Conservation (phyloP, 345 rosid species). For the Mallotus nudiflorus region DNA sequence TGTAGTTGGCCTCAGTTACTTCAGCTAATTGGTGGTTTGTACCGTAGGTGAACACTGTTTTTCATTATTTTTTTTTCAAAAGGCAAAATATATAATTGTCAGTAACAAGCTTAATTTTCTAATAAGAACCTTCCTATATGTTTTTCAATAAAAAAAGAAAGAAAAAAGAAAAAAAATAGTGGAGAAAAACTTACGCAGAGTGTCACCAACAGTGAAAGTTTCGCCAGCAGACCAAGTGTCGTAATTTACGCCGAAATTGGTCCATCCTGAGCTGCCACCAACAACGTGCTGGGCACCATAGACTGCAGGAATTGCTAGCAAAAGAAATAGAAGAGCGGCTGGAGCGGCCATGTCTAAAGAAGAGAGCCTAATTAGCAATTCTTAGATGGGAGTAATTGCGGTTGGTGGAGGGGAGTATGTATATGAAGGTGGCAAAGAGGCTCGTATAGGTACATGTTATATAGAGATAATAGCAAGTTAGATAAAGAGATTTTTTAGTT, state of each 20-base stretch:
- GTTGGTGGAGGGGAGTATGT: no score
- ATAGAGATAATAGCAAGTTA: not conserved
- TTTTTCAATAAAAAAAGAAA: not conserved
- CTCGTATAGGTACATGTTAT: not conserved
- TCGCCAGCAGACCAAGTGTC: conserved; percentile 35
- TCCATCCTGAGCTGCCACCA: conserved; percentile 49
- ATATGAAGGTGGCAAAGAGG: not conserved
- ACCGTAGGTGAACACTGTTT: conserved; percentile 45
- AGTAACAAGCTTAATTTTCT: no score
- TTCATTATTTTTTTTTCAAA: no score
- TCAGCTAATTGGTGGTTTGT: conserved; percentile 33
- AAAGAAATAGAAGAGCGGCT: conserved; percentile 30
- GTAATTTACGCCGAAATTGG: conserved; percentile 21
- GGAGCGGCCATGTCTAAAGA: conserved; percentile 20
- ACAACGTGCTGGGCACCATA: conserved; percentile 36
- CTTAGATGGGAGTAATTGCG: no score
- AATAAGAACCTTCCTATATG: no score
- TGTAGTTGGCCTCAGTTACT: conserved; percentile 35
- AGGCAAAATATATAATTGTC: no score
- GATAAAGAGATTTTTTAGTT: not conserved
- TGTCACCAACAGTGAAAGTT: conserved; percentile 48
- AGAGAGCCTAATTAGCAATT: no score
- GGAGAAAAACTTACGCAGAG: conserved; percentile 43
- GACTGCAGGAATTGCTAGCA: conserved; percentile 38
- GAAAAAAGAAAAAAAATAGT: no score